These are phyloP conservation scores for Mycena sanguinolenta DNA, from an alignment of 768 basidiomycete genomes.

Conservation along the genomic window DNA sequence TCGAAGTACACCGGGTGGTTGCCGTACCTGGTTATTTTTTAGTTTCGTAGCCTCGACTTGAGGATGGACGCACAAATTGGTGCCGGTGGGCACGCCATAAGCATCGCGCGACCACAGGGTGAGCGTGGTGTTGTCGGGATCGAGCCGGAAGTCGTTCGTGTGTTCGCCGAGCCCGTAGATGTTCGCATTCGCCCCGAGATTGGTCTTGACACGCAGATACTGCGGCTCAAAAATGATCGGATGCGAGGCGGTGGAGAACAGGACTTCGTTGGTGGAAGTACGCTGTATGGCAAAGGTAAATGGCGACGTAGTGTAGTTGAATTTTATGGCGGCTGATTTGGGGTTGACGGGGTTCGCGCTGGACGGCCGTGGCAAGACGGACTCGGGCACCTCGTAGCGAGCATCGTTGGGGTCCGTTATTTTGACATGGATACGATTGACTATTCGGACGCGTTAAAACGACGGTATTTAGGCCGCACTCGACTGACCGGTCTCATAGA, in stretches of 20 bases:
- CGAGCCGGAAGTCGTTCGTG: slow-evolving; percentile 73
- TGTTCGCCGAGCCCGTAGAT: slow-evolving; percentile 87
- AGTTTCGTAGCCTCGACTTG: background rate
- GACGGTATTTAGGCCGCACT: background rate
- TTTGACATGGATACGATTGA: slow-evolving; percentile 72
- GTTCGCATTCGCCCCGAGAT: slow-evolving; percentile 70
- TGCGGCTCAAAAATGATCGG: slow-evolving; percentile 83
- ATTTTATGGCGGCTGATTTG: slow-evolving; percentile 60
- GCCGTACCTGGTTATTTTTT: slow-evolving; percentile 47
- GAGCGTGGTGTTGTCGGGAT: slow-evolving; percentile 59
- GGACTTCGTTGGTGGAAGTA: slow-evolving; percentile 60
- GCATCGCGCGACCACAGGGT: slow-evolving; percentile 79
- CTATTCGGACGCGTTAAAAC: slow-evolving; percentile 44
- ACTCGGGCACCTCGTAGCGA: slow-evolving; percentile 76
- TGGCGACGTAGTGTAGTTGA: slow-evolving; percentile 70
- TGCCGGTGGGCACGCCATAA: slow-evolving; percentile 66
- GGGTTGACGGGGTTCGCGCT: slow-evolving; percentile 44
- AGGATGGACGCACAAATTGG: slow-evolving; percentile 67
- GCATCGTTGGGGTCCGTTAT: slow-evolving; percentile 63
- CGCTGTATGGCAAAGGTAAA: slow-evolving; percentile 74
- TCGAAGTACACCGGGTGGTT: slow-evolving; percentile 83
- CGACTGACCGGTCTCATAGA: slow-evolving; percentile 68
- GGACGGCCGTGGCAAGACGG: slow-evolving; percentile 69
- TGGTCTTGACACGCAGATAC: slow-evolving; percentile 80
- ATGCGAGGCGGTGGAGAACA: slow-evolving; percentile 73